A percentile compares a stretch with the other conserved stretches of the same genome.
Conservation (phyloP, 148 eudicot genomes). For the Persicaria maculosa region DNA sequence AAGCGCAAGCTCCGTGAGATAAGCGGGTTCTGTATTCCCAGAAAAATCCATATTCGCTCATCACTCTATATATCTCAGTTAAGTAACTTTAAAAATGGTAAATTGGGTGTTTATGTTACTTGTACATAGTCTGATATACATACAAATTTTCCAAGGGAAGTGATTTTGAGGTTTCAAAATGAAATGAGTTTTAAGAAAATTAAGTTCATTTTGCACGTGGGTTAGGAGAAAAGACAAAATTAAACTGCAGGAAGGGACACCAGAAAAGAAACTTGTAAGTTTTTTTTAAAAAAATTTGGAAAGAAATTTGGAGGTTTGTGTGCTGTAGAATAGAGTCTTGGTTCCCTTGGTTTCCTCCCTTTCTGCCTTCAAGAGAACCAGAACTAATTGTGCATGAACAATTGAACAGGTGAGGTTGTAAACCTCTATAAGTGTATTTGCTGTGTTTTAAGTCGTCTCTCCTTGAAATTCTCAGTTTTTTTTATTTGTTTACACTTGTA, state of each 20-base stretch:
- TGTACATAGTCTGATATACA: background rate
- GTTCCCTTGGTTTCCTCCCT: background rate
- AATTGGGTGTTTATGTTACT: background rate
- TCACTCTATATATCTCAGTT: no score
- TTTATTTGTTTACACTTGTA: background rate
- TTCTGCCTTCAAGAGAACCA: background rate
- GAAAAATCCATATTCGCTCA: no score
- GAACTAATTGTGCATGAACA: background rate
- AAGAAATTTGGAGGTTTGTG: background rate
- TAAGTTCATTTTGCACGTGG: background rate
- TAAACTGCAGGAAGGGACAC: slow-evolving; percentile 1
- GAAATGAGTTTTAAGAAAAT: background rate
- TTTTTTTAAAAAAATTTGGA: background rate
- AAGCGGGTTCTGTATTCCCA: no score
- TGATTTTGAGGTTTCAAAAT: background rate
- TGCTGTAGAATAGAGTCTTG: background rate
- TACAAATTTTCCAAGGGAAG: background rate
- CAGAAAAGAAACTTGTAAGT: background rate
- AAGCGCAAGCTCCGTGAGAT: no score
- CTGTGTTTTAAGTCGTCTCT: slow-evolving; percentile 7
- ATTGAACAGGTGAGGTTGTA: background rate
- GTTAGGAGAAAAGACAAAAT: slow-evolving; percentile 5
- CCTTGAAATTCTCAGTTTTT: slow-evolving; percentile 1
- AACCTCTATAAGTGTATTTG: background rate
- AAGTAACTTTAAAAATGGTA: no score